Percentiles rank a stretch among this genome's conserved stretches.
Conservation (phyloP, 257 asterid species). For the Przewalskia tangutica region DNA sequence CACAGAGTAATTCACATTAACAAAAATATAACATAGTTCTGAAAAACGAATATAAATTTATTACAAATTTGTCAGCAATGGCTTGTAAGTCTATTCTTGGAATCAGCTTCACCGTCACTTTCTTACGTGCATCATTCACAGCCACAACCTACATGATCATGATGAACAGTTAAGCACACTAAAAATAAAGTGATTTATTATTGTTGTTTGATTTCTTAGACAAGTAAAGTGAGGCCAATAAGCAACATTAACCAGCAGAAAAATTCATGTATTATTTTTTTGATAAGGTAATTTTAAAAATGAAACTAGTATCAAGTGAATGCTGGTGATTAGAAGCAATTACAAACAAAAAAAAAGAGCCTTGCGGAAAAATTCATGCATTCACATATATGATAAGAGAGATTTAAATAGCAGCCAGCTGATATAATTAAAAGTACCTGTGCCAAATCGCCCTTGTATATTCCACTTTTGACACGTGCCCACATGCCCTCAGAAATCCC, state of each 20-base stretch:
- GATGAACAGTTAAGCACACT: slow-evolving; percentile 11
- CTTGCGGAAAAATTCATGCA: neutral
- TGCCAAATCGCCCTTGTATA: slow-evolving; percentile 91
- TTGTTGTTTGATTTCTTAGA: neutral
- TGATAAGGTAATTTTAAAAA: too few relatives aligned
- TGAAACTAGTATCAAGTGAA: too few relatives aligned
- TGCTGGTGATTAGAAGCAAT: too few relatives aligned
- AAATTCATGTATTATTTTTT: neutral
- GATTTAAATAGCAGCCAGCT: slow-evolving; percentile 2
- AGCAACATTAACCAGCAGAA: neutral
- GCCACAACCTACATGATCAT: slow-evolving; percentile 50
- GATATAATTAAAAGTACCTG: slow-evolving; percentile 36
- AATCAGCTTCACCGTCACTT: slow-evolving; percentile 73
- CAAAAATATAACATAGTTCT: neutral
- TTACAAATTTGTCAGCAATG: slow-evolving; percentile 90
- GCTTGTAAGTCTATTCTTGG: slow-evolving; percentile 90
- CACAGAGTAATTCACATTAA: neutral
- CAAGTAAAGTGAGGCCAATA: neutral
- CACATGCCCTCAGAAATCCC: slow-evolving; percentile 74
- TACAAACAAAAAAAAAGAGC: too few relatives aligned
- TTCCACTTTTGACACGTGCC: slow-evolving; percentile 96
- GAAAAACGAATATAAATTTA: slow-evolving; percentile 10
- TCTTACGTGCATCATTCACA: slow-evolving; percentile 51
- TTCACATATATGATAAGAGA: neutral
- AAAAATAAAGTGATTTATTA: neutral